These are phyloP conservation scores for Thalia dealbata DNA, from an alignment of 176 grass and related monocot genomes.

Conservation along the genomic window DNA sequence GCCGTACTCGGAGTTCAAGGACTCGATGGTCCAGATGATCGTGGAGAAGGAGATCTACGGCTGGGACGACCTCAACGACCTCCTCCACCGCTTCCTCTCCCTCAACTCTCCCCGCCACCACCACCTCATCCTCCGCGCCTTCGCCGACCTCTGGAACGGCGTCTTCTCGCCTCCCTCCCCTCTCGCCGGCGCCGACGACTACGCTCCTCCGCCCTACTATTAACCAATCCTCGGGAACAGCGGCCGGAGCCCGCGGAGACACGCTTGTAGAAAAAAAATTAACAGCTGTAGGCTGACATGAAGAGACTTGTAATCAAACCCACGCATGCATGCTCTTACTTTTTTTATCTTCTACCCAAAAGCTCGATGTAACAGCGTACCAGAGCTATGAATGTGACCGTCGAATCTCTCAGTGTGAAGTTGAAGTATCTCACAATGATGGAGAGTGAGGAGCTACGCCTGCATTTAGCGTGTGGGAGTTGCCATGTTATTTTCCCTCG, in stretches of 20 bases:
- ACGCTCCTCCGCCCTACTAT: conserved; percentile 5
- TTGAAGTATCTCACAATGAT: too few species aligned
- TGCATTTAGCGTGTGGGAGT: neutral
- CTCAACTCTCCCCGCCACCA: conserved; percentile 21
- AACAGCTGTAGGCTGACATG: neutral
- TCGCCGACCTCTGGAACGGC: conserved; percentile 16
- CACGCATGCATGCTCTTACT: too few species aligned
- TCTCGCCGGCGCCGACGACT: neutral
- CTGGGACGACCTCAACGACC: conserved; percentile 24
- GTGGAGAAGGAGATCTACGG: conserved; percentile 25
- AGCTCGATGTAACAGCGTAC: neutral
- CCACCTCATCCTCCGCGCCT: conserved; percentile 20
- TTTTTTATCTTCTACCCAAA: neutral
- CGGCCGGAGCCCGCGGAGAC: too few species aligned
- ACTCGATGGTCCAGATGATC: conserved; percentile 25
- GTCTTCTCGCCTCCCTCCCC: neutral
- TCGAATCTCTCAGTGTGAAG: neutral
- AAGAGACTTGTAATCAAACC: neutral
- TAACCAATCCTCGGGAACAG: neutral
- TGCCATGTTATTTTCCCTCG: neutral
- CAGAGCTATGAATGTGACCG: neutral
- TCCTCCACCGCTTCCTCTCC: conserved; percentile 14
- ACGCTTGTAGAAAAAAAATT: too few species aligned
- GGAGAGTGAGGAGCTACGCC: too few species aligned
- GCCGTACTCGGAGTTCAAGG: conserved; percentile 17